phyloP scores from a whole-genome alignment of 345 rosid genomes.

The Eucalyptus cloeziana region DNA sequence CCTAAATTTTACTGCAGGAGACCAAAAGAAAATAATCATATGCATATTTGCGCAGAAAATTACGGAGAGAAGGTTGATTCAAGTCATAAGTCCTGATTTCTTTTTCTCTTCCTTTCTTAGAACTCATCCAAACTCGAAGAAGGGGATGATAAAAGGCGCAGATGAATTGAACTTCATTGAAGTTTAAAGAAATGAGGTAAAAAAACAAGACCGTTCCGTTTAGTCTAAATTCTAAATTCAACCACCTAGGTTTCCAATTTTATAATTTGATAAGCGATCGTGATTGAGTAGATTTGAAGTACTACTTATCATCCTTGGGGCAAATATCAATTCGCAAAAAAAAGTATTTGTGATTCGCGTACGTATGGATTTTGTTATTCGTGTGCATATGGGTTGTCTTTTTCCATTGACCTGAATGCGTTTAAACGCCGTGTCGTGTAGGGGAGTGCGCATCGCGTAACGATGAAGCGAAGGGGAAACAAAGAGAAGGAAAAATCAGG shows the following conservation, averaged over 20 bases:
- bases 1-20: not conserved
- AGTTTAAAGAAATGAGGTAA: not conserved
- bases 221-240: not conserved
- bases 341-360: not conserved
- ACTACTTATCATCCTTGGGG: not conserved
- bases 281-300: not conserved
- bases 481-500: not conserved
- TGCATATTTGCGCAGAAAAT: not conserved
- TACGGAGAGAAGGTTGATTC: not conserved
- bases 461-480: not conserved
- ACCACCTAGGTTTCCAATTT: accelerated
- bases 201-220: not conserved
- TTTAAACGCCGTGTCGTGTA: not conserved
- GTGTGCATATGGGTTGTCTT: not conserved
- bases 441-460: not conserved
- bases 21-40: not conserved
- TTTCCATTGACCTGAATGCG: not conserved
- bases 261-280: not conserved
- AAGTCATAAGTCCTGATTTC: not conserved
- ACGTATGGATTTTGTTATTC: not conserved
- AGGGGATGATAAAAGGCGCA: not conserved
- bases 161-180: not conserved
- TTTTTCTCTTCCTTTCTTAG: not conserved
- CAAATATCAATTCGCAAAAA: not conserved
- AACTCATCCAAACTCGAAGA: not conserved